Evolutionary conservation across 1,284 basidiomycete species (phyloP).

Genomic region (Naganishia cerealis): DNA sequence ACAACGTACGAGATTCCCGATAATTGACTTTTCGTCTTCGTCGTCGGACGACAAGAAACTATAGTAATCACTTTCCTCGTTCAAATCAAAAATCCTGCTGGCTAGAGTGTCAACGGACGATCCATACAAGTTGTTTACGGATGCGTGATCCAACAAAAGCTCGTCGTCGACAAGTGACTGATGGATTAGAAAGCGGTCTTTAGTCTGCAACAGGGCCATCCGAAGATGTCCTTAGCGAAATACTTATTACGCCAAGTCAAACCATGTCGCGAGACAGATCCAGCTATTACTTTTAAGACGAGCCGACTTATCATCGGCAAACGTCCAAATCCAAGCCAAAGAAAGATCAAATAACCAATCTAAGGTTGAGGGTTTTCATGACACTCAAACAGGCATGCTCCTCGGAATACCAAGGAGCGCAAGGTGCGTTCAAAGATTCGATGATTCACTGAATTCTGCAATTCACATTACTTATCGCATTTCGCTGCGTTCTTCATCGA

Average conservation of each 20-base stretch:
- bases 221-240: constrained; percentile 1
- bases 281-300: constrained; percentile 57
- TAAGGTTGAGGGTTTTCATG: constrained; percentile 56
- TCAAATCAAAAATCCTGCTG: too few species aligned
- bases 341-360: constrained; percentile 48
- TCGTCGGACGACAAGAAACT: too few species aligned
- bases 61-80: too few species aligned
- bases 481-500: constrained; percentile 66
- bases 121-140: too few species aligned
- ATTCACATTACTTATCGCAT: constrained; percentile 65
- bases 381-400: constrained; percentile 64
- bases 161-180: background rate
- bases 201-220: constrained; percentile 1
- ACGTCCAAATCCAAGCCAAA: constrained; percentile 44
- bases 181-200: constrained; percentile 1
- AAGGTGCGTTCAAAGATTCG: constrained; percentile 65
- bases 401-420: constrained; percentile 62
- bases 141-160: too few species aligned
- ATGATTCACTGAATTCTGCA: constrained; percentile 66
- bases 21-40: too few species aligned
- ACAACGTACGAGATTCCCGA: too few species aligned
- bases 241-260: constrained; percentile 52
- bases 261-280: constrained; percentile 32
- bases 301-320: constrained; percentile 46
- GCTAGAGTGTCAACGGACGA: too few species aligned